These are phyloP conservation scores for Dioszegia aurantiaca DNA, from an alignment of 768 basidiomycete genomes.

Conservation along the genomic window DNA sequence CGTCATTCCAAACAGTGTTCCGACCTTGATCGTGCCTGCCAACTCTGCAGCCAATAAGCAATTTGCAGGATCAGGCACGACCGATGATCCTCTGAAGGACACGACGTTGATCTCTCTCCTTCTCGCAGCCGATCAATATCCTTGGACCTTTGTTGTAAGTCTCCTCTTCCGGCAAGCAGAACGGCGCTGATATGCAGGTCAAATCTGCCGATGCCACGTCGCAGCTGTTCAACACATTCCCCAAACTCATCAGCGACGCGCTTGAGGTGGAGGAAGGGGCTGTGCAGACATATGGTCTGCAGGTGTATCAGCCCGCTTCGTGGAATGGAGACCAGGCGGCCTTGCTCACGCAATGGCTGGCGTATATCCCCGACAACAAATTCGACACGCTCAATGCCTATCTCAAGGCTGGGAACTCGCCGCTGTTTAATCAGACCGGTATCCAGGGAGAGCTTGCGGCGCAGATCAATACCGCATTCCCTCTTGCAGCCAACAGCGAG, in stretches of 20 bases:
- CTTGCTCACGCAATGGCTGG: constrained; percentile 70
- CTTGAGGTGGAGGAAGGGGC: constrained; percentile 55
- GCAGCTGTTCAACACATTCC: constrained; percentile 75
- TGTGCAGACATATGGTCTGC: constrained; percentile 61
- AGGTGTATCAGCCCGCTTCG: constrained; percentile 65
- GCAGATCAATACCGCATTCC: constrained; percentile 68
- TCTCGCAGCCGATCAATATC: constrained; percentile 41
- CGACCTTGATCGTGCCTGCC: constrained; percentile 50
- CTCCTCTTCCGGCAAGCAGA: neutral
- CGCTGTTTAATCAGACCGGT: constrained; percentile 62
- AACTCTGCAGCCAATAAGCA: constrained; percentile 42
- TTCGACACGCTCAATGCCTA: constrained; percentile 65
- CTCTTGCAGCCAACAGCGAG: constrained; percentile 52
- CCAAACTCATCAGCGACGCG: constrained; percentile 57
- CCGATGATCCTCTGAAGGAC: constrained; percentile 36
- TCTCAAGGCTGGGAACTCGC: constrained; percentile 62
- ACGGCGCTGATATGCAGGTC: constrained; percentile 6
- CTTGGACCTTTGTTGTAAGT: constrained; percentile 54
- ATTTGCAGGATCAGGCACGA: constrained; percentile 27
- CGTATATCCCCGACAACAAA: constrained; percentile 61
- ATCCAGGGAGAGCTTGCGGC: constrained; percentile 62
- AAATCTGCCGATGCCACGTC: constrained; percentile 60
- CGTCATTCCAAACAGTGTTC: constrained; percentile 45
- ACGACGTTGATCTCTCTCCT: constrained; percentile 45
- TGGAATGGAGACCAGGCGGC: constrained; percentile 59